A percentile compares a stretch with the other conserved stretches of the same genome.
phyloP scores from a whole-genome alignment of 2,329 filamentous ascomycete genomes.

The Gyromitra esculenta region DNA sequence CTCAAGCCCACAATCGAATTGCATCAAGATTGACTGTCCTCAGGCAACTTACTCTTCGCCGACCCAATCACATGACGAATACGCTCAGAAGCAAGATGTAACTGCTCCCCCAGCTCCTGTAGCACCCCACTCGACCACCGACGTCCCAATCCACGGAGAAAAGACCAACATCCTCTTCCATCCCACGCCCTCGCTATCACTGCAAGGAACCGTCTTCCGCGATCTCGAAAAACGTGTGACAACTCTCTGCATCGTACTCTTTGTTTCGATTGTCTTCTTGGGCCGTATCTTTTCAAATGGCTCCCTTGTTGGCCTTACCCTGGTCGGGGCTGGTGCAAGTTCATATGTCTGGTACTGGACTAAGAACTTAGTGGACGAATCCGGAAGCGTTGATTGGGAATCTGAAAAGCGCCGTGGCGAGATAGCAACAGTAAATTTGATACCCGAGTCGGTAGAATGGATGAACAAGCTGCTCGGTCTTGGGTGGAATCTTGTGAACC shows the following conservation, averaged over 20 bases:
- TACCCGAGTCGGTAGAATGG: slow-evolving; percentile 87
- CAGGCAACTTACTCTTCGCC: slow-evolving; percentile 58
- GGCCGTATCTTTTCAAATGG: slow-evolving; percentile 76
- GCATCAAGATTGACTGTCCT: slow-evolving; percentile 1
- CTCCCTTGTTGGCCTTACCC: slow-evolving; percentile 77
- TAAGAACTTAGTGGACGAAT: slow-evolving; percentile 84
- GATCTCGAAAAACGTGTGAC: slow-evolving; percentile 78
- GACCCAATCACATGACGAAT: slow-evolving; percentile 78
- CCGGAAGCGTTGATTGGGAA: slow-evolving; percentile 85
- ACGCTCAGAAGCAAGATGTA: slow-evolving; percentile 84
- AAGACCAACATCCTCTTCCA: slow-evolving; percentile 96
- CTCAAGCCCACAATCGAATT: neutral
- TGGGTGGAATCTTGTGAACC: slow-evolving; percentile 79
- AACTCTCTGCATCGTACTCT: slow-evolving; percentile 74
- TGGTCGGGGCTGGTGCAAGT: slow-evolving; percentile 74
- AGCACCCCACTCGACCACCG: slow-evolving; percentile 81
- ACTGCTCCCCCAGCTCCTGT: slow-evolving; percentile 91
- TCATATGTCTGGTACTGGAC: slow-evolving; percentile 89
- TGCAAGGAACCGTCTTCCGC: slow-evolving; percentile 85
- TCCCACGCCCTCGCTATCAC: slow-evolving; percentile 83
- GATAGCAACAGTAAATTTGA: slow-evolving; percentile 84
- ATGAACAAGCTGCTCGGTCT: slow-evolving; percentile 74
- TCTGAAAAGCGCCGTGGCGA: slow-evolving; percentile 86
- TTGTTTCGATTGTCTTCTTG: slow-evolving; percentile 77
- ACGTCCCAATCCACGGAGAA: slow-evolving; percentile 94